Evolutionary conservation across 768 basidiomycete species (phyloP).

Genomic region (Bullera alba): DNA sequence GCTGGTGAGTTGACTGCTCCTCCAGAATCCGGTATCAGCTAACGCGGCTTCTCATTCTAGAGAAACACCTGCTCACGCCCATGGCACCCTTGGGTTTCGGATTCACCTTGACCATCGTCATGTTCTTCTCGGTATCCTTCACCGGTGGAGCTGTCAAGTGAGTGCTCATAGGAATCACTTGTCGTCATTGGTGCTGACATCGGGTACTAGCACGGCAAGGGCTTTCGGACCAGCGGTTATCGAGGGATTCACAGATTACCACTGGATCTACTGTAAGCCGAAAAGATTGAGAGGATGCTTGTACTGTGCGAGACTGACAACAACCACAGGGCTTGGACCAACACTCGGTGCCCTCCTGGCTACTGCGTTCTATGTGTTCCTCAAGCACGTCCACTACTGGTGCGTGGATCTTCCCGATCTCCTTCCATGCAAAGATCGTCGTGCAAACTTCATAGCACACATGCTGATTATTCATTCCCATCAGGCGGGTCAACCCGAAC

Average conservation of each 20-base stretch:
- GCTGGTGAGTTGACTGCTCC: conserved; percentile 23
- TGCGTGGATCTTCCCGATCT: too few species aligned
- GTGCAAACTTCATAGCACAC: too few species aligned
- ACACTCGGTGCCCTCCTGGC: neutral
- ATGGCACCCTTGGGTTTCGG: conserved; percentile 40
- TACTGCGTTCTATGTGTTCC: neutral
- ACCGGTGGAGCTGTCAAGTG: conserved; percentile 44
- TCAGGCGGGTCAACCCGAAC: conserved; percentile 13
- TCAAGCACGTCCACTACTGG: neutral
- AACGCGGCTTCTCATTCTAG: conserved; percentile 3
- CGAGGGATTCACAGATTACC: conserved; percentile 29
- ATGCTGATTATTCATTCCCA: too few species aligned
- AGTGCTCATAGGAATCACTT: too few species aligned
- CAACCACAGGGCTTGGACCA: neutral
- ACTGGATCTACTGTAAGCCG: conserved; percentile 40
- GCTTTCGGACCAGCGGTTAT: conserved; percentile 41
- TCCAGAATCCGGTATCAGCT: neutral
- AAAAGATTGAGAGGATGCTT: neutral
- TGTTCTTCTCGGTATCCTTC: conserved; percentile 37
- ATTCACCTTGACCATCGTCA: conserved; percentile 33
- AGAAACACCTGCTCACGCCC: conserved; percentile 34
- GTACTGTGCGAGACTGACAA: neutral
- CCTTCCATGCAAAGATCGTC: too few species aligned
- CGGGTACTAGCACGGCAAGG: conserved; percentile 38
- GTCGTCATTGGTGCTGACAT: conserved; percentile 1